These are phyloP conservation scores for Rubroshorea leprosula DNA, from an alignment of 345 rosid genomes.

Conservation along the genomic window DNA sequence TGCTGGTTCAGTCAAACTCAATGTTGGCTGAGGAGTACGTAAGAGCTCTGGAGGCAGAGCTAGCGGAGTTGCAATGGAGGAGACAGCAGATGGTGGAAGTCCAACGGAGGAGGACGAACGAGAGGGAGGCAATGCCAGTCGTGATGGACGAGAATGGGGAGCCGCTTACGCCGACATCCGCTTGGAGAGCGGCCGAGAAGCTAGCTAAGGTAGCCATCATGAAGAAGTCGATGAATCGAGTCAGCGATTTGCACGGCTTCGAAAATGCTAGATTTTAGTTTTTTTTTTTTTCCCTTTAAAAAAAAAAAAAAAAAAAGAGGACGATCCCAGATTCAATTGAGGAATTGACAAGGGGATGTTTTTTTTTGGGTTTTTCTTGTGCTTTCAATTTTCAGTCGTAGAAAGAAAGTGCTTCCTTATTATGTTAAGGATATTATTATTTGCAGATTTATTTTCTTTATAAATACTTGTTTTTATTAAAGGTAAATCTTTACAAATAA, in stretches of 20 bases:
- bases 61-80: constrained; percentile 59
- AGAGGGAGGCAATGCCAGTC: constrained; percentile 27
- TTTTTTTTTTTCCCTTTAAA: neutral
- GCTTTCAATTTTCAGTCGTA: too few relatives aligned
- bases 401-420: too few relatives aligned
- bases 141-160: constrained; percentile 66
- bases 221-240: constrained; percentile 72
- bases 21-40: constrained; percentile 34
- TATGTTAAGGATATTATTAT: too few relatives aligned
- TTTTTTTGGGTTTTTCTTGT: too few relatives aligned
- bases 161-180: constrained; percentile 77
- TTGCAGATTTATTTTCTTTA: too few relatives aligned
- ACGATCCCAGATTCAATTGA: too few relatives aligned
- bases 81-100: constrained; percentile 31
- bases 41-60: constrained; percentile 49
- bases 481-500: too few relatives aligned
- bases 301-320: neutral
- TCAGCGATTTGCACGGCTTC: constrained; percentile 91
- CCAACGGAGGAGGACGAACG: constrained; percentile 30
- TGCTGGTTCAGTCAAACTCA: constrained; percentile 42
- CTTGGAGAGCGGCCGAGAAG: constrained; percentile 93
- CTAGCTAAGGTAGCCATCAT: constrained; percentile 77
- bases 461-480: too few relatives aligned
- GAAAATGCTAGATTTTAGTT: constrained; percentile 84
- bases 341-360: too few relatives aligned